Evolutionary conservation across 495 filamentous ascomycete species (phyloP), one percentile per base, ranked within the genome.

Genomic region (Hyaloscypha variabilis): DNA sequence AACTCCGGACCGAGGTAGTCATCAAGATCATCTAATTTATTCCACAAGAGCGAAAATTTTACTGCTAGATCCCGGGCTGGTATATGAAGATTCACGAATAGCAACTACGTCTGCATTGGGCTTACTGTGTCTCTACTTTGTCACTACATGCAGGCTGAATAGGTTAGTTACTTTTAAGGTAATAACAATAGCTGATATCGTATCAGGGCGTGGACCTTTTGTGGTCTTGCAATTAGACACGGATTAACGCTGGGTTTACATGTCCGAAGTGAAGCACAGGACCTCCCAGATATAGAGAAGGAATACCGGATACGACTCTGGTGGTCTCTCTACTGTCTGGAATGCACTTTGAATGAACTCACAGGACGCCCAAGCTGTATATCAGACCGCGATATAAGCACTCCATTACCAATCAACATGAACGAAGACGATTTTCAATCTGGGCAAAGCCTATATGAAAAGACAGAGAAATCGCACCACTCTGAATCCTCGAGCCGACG

Each of bases 301-400:
- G 85, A 87, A 62, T 78, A 83, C 30, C 78, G 85, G 46, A 81
- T 83, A 56, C 83, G 84, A 4, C 78, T 87, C 24, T 90, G 87
- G 87, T 88, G 84, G 79, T 79, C 86, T 10, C 60, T 89, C 19
- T 85, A 85, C 64, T 81, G 79, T 6, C 63, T 89, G 23, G 87
- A 90, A 39, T 80, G 83, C 57, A 76, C 82, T 14, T 78, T 90
- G 49, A 80, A 81, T 66, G 75, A 81, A 26, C 83, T 89, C 64
- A 88, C 85, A 3, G 87, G 87, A 14, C 81, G 87, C 17, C 87
- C 86, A 6, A 83, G 81, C 23, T 83, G 80, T 64, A 82, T 89
- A 30, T 73, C 76, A 25, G 81, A 87, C 60, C 76, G 75, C 55
- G 78, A 83, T 66, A 85, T 81, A 68, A 84, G 81, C 46, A 83